Evolutionary conservation across 257 asterid species (phyloP), one percentile per base, ranked within the genome.

Genomic region (Thymus mandschuricus): DNA sequence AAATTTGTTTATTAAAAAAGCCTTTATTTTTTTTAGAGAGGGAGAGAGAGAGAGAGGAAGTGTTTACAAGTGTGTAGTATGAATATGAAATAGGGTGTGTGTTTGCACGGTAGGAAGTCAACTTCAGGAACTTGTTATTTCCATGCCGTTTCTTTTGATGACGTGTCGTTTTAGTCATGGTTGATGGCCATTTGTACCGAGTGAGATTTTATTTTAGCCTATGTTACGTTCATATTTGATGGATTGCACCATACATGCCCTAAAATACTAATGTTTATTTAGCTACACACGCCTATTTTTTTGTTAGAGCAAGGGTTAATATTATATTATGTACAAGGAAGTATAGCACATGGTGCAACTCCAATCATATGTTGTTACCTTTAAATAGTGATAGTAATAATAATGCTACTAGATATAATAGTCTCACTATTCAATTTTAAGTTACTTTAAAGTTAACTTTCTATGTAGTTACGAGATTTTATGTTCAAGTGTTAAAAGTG

Each of bases 71-170:
- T 55, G 41, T 35, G 33, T 5, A 8, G 82, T 74, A 48, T 73
- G 82, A 68, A 78, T 72, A 1, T 13, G n/a, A n/a, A n/a, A n/a
- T n/a, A n/a, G n/a, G n/a, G 66, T 12, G 30, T 10, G 44, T 8
- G 66, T 3, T 8, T 10, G 2, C 33, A 40, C 54, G 68, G 65
- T 69, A 55, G 55, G 52, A 64, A 74, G 41, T 44, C 33, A n/a
- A n/a, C n/a, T n/a, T n/a, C n/a, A n/a, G n/a, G n/a, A n/a, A n/a
- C n/a, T n/a, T n/a, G n/a, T n/a, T n/a, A n/a, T 69, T 78, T 74
- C 79, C 79, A 78, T 64, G 56, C 31, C 6, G 66, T 59, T 74
- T 69, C 79, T 48, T 40, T 41, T 27, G n/a, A 21, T 34, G 64
- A 59, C 43, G 10, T 5, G 64, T 33, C 0, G 29, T 55, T 55